Evolutionary conservation across 768 basidiomycete genomes (phyloP).

Genomic region (Naganishia randhawae): DNA sequence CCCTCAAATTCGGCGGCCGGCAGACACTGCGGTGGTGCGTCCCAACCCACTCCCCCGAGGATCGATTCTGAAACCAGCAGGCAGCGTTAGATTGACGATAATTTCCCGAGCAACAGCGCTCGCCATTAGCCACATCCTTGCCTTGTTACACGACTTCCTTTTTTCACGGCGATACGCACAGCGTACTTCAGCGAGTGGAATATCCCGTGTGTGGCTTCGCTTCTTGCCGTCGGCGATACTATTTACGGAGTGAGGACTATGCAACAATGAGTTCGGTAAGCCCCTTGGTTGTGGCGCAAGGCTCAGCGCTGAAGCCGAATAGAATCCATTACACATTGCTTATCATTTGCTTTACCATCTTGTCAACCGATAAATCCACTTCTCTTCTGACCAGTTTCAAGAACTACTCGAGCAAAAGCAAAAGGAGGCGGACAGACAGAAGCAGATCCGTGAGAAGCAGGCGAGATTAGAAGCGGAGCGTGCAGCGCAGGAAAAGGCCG

Average conservation of each 20-base stretch:
- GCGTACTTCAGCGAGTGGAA: neutral
- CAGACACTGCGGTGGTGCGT: no score
- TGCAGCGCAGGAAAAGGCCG: conserved; percentile 20
- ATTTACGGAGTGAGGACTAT: neutral
- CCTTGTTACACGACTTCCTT: no score
- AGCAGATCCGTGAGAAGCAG: conserved; percentile 16
- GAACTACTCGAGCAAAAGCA: conserved; percentile 22
- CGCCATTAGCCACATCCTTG: no score
- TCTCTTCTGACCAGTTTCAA: conserved; percentile 6
- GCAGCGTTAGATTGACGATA: no score
- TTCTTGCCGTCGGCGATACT: no score
- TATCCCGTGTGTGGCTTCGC: neutral
- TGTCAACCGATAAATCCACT: neutral
- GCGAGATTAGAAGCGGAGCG: conserved; percentile 18
- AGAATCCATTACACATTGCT: no score
- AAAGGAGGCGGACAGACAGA: conserved; percentile 12
- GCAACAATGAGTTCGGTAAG: conserved; percentile 19
- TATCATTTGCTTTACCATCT: neutral
- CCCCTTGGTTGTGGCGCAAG: neutral
- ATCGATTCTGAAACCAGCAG: no score
- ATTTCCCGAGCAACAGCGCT: no score
- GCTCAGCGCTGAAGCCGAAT: neutral
- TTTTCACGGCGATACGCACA: neutral
- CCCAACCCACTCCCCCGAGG: no score
- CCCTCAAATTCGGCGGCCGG: no score